Conservation (phyloP, 345 rosid genomes). For the Alliaria petiolata region DNA sequence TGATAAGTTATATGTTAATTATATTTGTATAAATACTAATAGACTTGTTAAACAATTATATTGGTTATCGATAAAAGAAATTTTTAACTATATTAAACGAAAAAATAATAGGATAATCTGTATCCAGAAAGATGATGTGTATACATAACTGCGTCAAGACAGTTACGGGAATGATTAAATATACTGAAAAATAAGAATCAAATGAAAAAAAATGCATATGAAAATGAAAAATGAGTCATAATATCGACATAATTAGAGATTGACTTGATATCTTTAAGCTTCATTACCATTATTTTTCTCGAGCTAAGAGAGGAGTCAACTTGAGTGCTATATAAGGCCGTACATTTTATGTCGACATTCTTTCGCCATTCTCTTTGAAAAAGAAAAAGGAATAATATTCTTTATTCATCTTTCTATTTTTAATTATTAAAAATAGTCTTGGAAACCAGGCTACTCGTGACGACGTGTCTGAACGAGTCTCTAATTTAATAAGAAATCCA, state of each 20-base stretch:
- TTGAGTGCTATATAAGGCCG: not conserved
- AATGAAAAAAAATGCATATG: not conserved
- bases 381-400: not conserved
- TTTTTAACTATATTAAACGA: not conserved
- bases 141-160: not conserved
- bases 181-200: not conserved
- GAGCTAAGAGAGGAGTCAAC: conserved; percentile 22
- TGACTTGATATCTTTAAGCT: conserved; percentile 21
- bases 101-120: not conserved
- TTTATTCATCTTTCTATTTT: not conserved
- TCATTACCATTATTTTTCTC: conserved; percentile 1
- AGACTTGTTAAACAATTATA: not conserved
- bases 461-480: conserved; percentile 19
- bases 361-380: conserved; percentile 18
- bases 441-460: not conserved
- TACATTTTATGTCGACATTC: conserved; percentile 37
- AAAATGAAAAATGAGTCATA: conserved; percentile 6
- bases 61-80: not conserved
- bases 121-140: conserved; percentile 1
- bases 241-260: conserved; percentile 28
- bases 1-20: not conserved
- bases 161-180: not conserved
- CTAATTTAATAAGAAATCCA: not conserved
- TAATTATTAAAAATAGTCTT: not conserved
- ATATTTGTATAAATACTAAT: not conserved